Base-by-base conservation (phyloP, 2,329 filamentous ascomycete genomes). In the Pyrenochaeta sp. region DNA sequence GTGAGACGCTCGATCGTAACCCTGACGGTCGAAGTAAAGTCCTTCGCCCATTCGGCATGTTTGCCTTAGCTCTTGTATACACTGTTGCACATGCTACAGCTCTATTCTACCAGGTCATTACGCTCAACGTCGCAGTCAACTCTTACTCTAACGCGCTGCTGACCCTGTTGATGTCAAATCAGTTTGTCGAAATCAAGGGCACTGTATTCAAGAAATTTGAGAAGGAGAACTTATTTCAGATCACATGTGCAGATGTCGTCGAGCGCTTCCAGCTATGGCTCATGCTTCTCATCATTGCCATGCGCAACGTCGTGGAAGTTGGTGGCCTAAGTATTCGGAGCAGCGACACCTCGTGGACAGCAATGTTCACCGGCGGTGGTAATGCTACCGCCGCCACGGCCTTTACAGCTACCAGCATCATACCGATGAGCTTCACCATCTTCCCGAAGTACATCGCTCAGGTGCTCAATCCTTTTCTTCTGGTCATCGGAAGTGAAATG, bases 141-240 rank as follows among this genome's bases (percentile, higher is more conserved):
- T 97, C 94, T 0, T 99, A 99, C 76, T 97, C 93, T 0, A 99
- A 99, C 70, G 94, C 95, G 0, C 81, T 99, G 4, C 82, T 99
- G 30, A 97, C 95, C 0, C 84, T 99, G 0, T 82, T 99, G 1
- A 86, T 99, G 72, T 97, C 93, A 6, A 99, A 98, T 71, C 96
- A 99, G 71, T 99, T 99, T 68, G 95, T 99, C 37, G 95, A 99
- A 78, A 97, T 99, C 81, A 99, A 99, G 72, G 91, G 91, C 56
- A 96, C 93, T 0, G 96, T 99, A 0, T 99, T 99, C 82, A 98
- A 99, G 79, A 95, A 94, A 56, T 96, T 98, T 60, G 95, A 99
- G 68, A 98, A 97, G 74, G 95, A 99, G 71, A 98, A 97, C 62
- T 81, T 97, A 0, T 99, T 99, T 72, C 95, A 99, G 74, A 83